Evolutionary conservation across 345 rosid genomes (phyloP), one percentile per base, ranked within the genome.

Genomic region (Gossypium stocksii): DNA sequence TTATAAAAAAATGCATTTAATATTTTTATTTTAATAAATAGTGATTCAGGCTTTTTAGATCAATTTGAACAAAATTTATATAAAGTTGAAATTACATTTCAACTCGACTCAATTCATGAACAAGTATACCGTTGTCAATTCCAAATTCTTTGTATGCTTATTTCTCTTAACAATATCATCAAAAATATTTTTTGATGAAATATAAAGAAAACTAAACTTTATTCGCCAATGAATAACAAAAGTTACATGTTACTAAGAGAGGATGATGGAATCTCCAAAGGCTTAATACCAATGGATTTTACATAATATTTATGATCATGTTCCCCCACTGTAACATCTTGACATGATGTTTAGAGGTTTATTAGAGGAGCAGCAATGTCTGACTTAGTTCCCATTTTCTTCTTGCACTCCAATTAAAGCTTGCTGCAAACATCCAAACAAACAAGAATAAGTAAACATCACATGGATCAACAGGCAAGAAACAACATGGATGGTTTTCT

Each of bases 351-450:
- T 20, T 23, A 34, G 1, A 4, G 41, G 41, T 34, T 34, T 34
- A 34, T 34, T n/a, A 56, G 60, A 56, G 25, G 9, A 8, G 25
- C 3, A 19, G 13, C 58, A 53, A 53, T 53, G n/a, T 53, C 58
- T 7, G 23, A 20, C 61, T 61, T 64, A 79, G 83, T 58, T 70
- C 71, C 86, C 85, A 49, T 83, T 87, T 71, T 84, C 81, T 20
- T 60, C 81, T 9, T 46, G 65, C 48, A 27, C 77, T 62, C 84
- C 87, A 34, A 62, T 49, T 13, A 87, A 62, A 61, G 77, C 82
- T 81, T 83, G 78, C 92, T 85, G 90, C 87, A 75, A 72, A 20
- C 1, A 52, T 66, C 60, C 38, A 77, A 58, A 52, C 59, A 23
- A 15, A 58, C 48, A 43, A 44, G 56, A 73, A 72, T 19, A 34